Evolutionary conservation across 2,329 filamentous ascomycete species (phyloP).

Genomic region (Sclerotinia sclerotiorum): DNA sequence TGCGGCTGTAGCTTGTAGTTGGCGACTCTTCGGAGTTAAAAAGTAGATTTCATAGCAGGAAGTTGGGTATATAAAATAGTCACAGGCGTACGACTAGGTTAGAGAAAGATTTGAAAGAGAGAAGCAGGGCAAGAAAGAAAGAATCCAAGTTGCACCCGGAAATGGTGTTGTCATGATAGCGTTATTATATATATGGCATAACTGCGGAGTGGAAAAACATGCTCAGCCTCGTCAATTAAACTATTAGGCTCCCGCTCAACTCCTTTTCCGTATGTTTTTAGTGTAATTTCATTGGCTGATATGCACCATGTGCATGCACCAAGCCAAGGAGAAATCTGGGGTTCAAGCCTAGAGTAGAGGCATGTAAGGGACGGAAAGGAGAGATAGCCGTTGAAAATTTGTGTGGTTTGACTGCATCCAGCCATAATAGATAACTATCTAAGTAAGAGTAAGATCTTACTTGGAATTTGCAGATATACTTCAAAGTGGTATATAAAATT

Average conservation of each 20-base stretch:
- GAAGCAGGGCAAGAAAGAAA: not conserved
- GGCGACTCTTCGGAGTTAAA: not conserved
- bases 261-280: not conserved
- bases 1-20: not conserved
- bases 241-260: not conserved
- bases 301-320: slow-evolving; percentile 4
- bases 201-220: not conserved
- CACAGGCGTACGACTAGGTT: not conserved
- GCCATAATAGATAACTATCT: not conserved
- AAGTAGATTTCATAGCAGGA: not conserved
- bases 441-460: too few species aligned
- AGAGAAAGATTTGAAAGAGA: not conserved
- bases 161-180: not conserved
- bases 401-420: too few species aligned
- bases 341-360: not conserved
- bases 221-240: slow-evolving; percentile 1
- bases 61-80: not conserved
- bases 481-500: too few species aligned
- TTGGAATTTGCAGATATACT: not conserved
- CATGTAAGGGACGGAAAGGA: not conserved
- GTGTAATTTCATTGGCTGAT: not conserved
- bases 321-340: not conserved
- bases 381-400: not conserved
- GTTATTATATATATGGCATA: too few species aligned
- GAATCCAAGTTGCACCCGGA: not conserved